phyloP scores from a whole-genome alignment of 2,329 filamentous ascomycete genomes.

The Aspergillus intermedius region DNA sequence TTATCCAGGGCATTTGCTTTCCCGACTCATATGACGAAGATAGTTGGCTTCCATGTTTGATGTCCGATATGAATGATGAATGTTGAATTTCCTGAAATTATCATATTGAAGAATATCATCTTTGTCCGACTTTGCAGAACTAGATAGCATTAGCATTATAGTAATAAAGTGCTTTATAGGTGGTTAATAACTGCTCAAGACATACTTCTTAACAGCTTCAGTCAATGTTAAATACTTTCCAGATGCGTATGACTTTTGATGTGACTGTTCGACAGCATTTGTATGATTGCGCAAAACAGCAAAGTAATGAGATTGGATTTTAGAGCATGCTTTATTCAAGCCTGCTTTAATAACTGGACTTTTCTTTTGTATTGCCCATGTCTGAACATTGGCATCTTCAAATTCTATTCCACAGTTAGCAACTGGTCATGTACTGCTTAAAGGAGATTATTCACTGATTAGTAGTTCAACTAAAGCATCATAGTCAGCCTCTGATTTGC shows the following conservation, averaged over 20 bases:
- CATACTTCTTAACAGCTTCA: background rate
- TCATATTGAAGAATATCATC: background rate
- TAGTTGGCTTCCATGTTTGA: background rate
- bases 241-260: background rate
- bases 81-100: background rate
- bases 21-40: background rate
- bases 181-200: background rate
- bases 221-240: background rate
- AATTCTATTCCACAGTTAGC: background rate
- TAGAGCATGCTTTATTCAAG: background rate
- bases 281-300: background rate
- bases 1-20: background rate
- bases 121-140: background rate
- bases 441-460: constrained; percentile 1
- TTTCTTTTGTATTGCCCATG: background rate
- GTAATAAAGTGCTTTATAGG: too few relatives aligned
- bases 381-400: background rate
- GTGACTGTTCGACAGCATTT: background rate
- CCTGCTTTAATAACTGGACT: background rate
- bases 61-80: background rate
- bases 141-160: background rate
- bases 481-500: constrained; percentile 4
- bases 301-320: background rate
- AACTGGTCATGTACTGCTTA: background rate
- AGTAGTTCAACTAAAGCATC: constrained; percentile 1